Evolutionary conservation across 106 monocot species (phyloP).

Genomic region (Hemerocallis citrina): DNA sequence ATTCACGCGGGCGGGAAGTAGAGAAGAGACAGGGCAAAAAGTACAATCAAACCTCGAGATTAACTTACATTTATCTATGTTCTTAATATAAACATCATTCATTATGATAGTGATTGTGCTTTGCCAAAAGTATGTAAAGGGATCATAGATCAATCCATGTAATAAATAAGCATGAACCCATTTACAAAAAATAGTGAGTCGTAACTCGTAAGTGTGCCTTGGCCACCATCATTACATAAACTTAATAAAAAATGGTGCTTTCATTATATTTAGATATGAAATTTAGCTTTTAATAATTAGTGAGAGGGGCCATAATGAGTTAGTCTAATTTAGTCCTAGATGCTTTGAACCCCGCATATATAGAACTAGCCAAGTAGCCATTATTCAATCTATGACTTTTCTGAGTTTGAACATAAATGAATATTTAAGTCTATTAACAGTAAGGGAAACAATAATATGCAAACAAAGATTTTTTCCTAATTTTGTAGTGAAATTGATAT

Average conservation of each 20-base stretch:
- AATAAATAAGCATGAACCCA: no score
- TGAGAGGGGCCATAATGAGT: no score
- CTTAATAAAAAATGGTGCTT: background rate
- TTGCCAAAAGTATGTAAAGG: background rate
- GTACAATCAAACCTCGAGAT: background rate
- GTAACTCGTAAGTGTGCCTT: background rate
- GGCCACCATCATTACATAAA: background rate
- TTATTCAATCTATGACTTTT: no score
- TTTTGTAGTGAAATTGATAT: no score
- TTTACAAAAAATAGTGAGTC: no score
- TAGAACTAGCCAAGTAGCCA: no score
- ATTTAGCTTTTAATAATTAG: background rate
- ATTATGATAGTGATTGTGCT: background rate
- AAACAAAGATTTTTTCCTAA: no score
- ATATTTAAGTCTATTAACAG: no score
- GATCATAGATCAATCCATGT: background rate
- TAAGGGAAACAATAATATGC: no score
- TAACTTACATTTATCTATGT: background rate
- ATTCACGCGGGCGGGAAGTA: constrained; percentile 1
- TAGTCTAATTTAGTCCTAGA: no score
- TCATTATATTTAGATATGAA: background rate
- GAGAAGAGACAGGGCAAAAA: background rate
- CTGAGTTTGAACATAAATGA: no score
- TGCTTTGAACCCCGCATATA: no score
- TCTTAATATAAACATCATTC: background rate